Base-by-base conservation (phyloP, 1,139 yeast genomes). In the Entelexis sorbosivorans region DNA sequence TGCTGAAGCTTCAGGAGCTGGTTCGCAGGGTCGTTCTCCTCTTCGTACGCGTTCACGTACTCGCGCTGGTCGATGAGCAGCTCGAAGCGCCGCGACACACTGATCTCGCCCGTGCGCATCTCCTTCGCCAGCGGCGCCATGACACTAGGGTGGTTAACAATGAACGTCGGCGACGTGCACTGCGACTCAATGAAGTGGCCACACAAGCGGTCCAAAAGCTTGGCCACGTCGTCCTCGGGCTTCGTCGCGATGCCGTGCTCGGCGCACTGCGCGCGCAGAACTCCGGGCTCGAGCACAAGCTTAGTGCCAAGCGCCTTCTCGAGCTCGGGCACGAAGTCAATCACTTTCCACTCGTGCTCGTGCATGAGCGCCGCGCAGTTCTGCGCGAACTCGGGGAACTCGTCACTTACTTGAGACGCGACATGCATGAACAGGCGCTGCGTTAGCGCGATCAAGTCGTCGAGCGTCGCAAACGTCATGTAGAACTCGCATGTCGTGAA, bases 401-500 rank as follows among this genome's bases (percentile, higher is more conserved):
- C 47, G 10, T 28, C 38, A 26, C 39, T 13, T 13, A 68, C 60
- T 2, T 56, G 61, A 1, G 52, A 34, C 1, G 71, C 60, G 0
- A 84, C 65, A 16, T 59, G 62, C 6, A 61, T 56, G 47, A 87
- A 73, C 55, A 88, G 58, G 1, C 69, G 69, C 61, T 86, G 85
- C 0, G 95, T 82, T 40, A 82, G 62, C 1, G 56, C 55, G 73
- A 87, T 82, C 54, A 89, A 70, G 46, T 84, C 86, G 13, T 77
- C 75, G 47, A 89, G 72, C 48, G 75, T 74, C 5, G 89, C 82
- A 61, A 77, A 88, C 1, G 91, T 77, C 66, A 84, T 86, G 65
- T 91, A 91, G 63, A 89, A 88, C 66, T 91, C 98, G 69, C 96
- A 88, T 13, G 91, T 79, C 16, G 95, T 82, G 63, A 89, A 91